Conservation (phyloP, 106 monocot genomes). For the Posidonia australis region DNA sequence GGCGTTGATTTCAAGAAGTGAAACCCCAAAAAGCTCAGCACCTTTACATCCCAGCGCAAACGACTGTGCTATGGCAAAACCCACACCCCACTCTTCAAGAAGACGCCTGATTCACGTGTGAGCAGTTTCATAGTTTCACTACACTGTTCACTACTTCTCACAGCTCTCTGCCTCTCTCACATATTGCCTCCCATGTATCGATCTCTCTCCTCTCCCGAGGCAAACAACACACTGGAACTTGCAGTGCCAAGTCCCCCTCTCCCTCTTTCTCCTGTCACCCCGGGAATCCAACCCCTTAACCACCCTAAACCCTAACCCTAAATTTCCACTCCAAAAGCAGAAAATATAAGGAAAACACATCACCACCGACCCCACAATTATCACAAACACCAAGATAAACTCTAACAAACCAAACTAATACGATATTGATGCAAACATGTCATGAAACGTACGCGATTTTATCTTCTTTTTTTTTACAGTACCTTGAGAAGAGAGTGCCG, state of each 20-base stretch:
- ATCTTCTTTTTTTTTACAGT: too few relatives aligned
- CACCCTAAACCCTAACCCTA: not conserved
- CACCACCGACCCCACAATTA: too few relatives aligned
- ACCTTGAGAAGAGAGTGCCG: conserved; percentile 99
- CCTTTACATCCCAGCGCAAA: not conserved
- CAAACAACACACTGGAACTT: not conserved
- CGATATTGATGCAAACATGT: too few relatives aligned
- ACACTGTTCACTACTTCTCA: too few relatives aligned
- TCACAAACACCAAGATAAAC: too few relatives aligned
- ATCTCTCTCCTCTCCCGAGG: not conserved
- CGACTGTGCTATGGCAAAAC: conserved; percentile 10
- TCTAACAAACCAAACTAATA: too few relatives aligned
- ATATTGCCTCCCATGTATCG: not conserved
- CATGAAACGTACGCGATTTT: not conserved
- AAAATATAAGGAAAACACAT: too few relatives aligned
- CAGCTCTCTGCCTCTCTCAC: not conserved
- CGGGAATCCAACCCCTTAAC: not conserved
- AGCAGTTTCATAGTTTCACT: conserved; percentile 47
- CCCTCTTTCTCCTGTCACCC: too few relatives aligned
- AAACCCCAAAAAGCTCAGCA: not conserved
- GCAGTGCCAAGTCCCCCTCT: not conserved
- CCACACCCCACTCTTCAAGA: not conserved
- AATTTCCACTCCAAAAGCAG: not conserved
- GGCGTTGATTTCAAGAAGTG: conserved; percentile 23
- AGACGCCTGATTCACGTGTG: conserved; percentile 49